Percentiles rank a stretch among this genome's conserved stretches.
These are phyloP conservation scores for Lactarius sp. DNA, from an alignment of 768 basidiomycete genomes.

Conservation along the genomic window DNA sequence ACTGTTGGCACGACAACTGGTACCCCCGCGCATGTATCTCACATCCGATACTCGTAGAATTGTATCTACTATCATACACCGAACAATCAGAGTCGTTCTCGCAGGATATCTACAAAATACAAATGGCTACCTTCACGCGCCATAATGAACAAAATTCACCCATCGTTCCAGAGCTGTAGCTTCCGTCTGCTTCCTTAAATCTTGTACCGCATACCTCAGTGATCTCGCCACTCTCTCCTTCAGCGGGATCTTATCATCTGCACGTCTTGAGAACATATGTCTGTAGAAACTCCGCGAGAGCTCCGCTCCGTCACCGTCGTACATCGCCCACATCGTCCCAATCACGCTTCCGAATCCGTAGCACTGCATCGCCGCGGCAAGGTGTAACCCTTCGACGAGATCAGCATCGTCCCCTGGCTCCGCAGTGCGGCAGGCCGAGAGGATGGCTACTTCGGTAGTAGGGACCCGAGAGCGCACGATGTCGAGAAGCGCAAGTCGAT, in stretches of 20 bases:
- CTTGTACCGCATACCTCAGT: not conserved
- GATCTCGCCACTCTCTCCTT: not conserved
- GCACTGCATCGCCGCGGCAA: conserved; percentile 20
- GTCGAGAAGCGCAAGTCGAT: conserved; percentile 3
- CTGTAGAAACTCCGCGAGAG: not conserved
- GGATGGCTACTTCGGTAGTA: conserved; percentile 11
- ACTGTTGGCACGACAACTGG: no score
- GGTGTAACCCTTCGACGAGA: conserved; percentile 12
- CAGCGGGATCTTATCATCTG: not conserved
- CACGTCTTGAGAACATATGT: not conserved
- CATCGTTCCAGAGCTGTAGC: conserved; percentile 8
- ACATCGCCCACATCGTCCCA: conserved; percentile 24
- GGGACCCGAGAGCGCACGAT: conserved; percentile 1
- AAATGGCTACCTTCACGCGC: not conserved
- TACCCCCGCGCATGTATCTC: no score
- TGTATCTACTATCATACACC: no score
- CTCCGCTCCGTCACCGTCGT: conserved; percentile 10
- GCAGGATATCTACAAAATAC: not conserved
- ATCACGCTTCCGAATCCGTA: conserved; percentile 23
- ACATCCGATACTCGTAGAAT: no score
- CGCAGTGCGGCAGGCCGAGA: conserved; percentile 9
- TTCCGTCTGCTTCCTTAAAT: conserved; percentile 7
- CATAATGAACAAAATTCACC: conserved; percentile 19
- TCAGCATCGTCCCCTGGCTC: not conserved
- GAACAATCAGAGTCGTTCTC: not conserved